phyloP scores from a whole-genome alignment of 352 stramenopile genomes.

The Phytophthora pini region DNA sequence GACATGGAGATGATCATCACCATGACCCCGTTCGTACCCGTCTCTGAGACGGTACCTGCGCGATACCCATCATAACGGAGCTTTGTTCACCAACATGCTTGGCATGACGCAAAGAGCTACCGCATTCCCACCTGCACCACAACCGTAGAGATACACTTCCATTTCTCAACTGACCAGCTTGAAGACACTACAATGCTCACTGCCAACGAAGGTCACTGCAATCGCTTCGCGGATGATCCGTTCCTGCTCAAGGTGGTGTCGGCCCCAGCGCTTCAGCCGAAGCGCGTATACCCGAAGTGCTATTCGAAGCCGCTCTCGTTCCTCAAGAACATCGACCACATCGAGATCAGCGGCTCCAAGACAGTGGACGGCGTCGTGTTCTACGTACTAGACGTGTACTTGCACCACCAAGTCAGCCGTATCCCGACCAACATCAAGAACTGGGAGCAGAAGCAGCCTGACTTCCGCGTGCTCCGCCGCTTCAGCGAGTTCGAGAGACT shows the following conservation, averaged over 20 bases:
- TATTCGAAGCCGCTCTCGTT: conserved; percentile 39
- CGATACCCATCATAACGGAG: background rate
- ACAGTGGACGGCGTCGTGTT: conserved; percentile 47
- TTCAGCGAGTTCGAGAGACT: conserved; percentile 42
- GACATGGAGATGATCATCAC: background rate
- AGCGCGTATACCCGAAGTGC: conserved; percentile 31
- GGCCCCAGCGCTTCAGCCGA: conserved; percentile 24
- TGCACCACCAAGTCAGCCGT: conserved; percentile 48
- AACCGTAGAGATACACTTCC: background rate
- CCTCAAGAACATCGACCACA: conserved; percentile 44
- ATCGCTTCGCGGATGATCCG: conserved; percentile 9
- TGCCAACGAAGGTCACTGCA: background rate
- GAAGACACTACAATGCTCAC: conserved; percentile 3
- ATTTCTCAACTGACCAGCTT: conserved; percentile 24
- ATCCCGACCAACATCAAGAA: conserved; percentile 52
- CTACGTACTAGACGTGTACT: conserved; percentile 59
- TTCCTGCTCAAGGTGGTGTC: conserved; percentile 12
- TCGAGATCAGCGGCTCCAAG: conserved; percentile 45
- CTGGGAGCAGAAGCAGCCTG: conserved; percentile 13
- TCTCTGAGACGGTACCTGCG: background rate
- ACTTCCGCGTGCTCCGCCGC: conserved; percentile 37
- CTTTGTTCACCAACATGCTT: conserved; percentile 8
- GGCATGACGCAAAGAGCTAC: conserved; percentile 4
- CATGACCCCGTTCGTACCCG: background rate
- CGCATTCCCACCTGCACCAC: conserved; percentile 6